These are phyloP conservation scores for Exophiala sp. DNA, from an alignment of 2,329 filamentous ascomycete genomes.

Conservation along the genomic window DNA sequence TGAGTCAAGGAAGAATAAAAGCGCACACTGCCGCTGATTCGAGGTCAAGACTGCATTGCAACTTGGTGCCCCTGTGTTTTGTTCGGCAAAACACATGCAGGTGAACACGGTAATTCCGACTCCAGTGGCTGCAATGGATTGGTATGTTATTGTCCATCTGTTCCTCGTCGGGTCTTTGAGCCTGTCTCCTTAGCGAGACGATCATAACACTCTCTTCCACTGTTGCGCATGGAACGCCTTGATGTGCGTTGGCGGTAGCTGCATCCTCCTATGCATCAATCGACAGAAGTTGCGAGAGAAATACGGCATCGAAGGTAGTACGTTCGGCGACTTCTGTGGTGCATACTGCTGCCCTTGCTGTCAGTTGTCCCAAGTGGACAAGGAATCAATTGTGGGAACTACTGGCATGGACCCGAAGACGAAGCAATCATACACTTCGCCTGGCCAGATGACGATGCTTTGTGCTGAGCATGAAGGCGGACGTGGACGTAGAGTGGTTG, in stretches of 20 bases:
- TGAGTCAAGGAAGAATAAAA: conserved; percentile 19
- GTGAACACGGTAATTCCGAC: conserved; percentile 32
- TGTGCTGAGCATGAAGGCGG: not conserved
- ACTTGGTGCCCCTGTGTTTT: conserved; percentile 33
- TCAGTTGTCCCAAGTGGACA: conserved; percentile 53
- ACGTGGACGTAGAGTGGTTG: not conserved
- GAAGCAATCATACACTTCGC: conserved; percentile 21
- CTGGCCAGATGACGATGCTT: conserved; percentile 19
- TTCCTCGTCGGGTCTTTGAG: not conserved
- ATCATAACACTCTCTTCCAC: conserved; percentile 20
- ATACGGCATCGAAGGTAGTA: conserved; percentile 50
- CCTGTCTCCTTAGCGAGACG: not conserved
- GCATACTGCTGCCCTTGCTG: conserved; percentile 54
- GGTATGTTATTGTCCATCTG: conserved; percentile 22
- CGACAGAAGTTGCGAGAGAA: conserved; percentile 49
- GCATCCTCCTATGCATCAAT: conserved; percentile 48
- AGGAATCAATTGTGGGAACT: conserved; percentile 39
- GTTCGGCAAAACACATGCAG: conserved; percentile 32
- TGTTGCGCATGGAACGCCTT: conserved; percentile 35
- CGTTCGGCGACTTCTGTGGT: conserved; percentile 47
- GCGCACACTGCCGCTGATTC: not conserved
- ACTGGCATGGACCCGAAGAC: conserved; percentile 28
- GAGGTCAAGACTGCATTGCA: conserved; percentile 28
- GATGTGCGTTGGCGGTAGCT: conserved; percentile 31
- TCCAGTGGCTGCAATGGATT: conserved; percentile 30